Percentiles rank a stretch among this genome's conserved stretches.
These are phyloP conservation scores for Luzula sylvatica DNA, from an alignment of 176 grass and related monocot genomes.

Conservation along the genomic window DNA sequence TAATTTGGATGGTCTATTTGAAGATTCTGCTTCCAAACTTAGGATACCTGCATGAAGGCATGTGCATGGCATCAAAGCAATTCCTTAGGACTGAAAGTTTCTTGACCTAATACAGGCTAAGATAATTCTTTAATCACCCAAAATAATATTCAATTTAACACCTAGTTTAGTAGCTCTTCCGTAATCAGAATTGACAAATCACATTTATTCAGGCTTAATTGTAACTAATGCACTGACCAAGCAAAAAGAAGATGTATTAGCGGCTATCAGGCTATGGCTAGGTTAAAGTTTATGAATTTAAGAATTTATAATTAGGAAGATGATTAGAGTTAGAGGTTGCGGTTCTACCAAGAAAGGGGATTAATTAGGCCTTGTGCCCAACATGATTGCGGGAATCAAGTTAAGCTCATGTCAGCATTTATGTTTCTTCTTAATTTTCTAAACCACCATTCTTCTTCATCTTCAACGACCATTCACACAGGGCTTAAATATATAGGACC, in stretches of 20 bases:
- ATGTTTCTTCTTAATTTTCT: background rate
- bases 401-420: slow-evolving; percentile 10
- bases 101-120: background rate
- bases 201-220: background rate
- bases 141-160: too few species aligned
- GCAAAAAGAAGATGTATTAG: background rate
- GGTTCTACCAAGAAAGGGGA: background rate
- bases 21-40: too few species aligned
- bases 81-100: slow-evolving; percentile 1
- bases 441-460: too few species aligned
- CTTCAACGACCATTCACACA: too few species aligned
- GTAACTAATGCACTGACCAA: background rate
- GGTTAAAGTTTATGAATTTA: too few species aligned
- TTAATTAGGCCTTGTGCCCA: slow-evolving; percentile 11
- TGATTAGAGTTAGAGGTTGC: slow-evolving; percentile 4
- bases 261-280: background rate
- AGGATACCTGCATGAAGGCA: slow-evolving; percentile 1
- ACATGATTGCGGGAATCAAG: slow-evolving; percentile 18
- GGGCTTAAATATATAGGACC: too few species aligned
- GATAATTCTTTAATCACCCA: background rate
- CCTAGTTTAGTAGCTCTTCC: too few species aligned
- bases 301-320: too few species aligned
- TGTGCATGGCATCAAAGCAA: slow-evolving; percentile 7
- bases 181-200: background rate
- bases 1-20: too few species aligned